Percentiles rank a stretch among this genome's conserved stretches.
Evolutionary conservation across 1,139 yeast species (phyloP).

Genomic region (Blastobotrys buckinghamii): DNA sequence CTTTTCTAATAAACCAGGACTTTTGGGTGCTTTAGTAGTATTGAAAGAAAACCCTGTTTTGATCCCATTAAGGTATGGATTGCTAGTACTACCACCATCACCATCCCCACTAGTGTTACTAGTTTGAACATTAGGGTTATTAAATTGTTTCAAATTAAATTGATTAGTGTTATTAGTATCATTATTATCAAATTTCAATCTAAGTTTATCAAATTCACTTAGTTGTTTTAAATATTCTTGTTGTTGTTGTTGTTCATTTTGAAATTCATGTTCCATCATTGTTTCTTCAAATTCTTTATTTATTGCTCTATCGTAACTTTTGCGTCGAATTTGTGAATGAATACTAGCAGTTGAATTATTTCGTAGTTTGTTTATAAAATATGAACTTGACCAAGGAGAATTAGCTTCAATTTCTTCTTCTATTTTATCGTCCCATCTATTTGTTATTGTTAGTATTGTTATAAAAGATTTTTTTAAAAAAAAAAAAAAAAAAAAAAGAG

Average conservation of each 20-base stretch:
- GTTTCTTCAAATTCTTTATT: background rate
- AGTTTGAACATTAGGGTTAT: background rate
- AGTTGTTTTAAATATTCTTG: constrained; percentile 11
- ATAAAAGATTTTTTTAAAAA: no score
- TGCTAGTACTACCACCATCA: no score
- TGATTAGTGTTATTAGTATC: background rate
- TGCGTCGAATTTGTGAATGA: background rate
- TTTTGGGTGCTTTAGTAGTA: background rate
- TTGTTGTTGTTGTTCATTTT: constrained; percentile 3
- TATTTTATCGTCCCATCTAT: background rate
- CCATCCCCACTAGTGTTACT: no score
- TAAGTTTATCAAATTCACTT: constrained; percentile 12
- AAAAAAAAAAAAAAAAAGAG: background rate
- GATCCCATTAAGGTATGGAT: constrained; percentile 2
- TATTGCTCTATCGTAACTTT: background rate
- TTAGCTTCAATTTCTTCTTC: background rate
- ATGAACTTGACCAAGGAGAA: background rate
- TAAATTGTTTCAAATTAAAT: background rate
- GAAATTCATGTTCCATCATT: background rate
- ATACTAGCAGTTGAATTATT: background rate
- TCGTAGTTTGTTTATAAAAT: constrained; percentile 2
- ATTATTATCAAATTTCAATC: constrained; percentile 9
- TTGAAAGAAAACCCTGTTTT: background rate
- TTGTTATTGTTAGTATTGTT: no score
- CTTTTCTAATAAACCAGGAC: background rate